phyloP scores from a whole-genome alignment of 345 rosid genomes.

The Iberis pinnata region DNA sequence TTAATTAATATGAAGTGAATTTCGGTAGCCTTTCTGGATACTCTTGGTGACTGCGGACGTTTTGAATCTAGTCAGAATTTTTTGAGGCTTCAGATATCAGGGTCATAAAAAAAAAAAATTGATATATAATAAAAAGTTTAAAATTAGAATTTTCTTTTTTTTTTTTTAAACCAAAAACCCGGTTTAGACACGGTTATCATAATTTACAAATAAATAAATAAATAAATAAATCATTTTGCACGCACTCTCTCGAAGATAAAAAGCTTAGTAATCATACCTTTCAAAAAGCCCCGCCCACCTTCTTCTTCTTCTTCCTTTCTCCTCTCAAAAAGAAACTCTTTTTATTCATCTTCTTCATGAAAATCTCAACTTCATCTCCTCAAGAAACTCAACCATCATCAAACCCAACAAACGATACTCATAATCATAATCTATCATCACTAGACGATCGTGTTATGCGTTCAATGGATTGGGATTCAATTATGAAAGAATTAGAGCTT shows the following conservation, averaged over 20 bases:
- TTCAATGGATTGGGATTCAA: slow-evolving; percentile 80
- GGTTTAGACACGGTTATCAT: slow-evolving; percentile 27
- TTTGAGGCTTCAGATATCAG: no score
- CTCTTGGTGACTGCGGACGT: no score
- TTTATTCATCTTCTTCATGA: slow-evolving; percentile 36
- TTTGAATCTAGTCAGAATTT: no score
- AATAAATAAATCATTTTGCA: slow-evolving; percentile 12
- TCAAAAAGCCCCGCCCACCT: slow-evolving; percentile 43
- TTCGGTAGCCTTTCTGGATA: no score
- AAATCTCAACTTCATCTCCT: slow-evolving; percentile 47
- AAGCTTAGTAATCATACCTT: slow-evolving; percentile 41
- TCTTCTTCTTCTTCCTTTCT: slow-evolving; percentile 14
- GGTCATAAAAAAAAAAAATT: no score
- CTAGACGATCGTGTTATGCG: slow-evolving; percentile 55
- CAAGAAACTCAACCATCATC: slow-evolving; percentile 28
- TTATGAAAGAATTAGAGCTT: slow-evolving; percentile 73
- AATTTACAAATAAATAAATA: no score
- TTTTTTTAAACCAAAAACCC: slow-evolving; percentile 19
- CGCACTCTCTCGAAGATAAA: slow-evolving; percentile 50
- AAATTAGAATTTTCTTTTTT: background rate
- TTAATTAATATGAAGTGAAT: no score
- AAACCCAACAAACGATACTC: slow-evolving; percentile 16
- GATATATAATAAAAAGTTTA: no score
- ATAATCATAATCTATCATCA: slow-evolving; percentile 24
- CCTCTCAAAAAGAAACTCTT: background rate